phyloP scores from a whole-genome alignment of 2,329 filamentous ascomycete genomes.

The Colletotrichum filicis region DNA sequence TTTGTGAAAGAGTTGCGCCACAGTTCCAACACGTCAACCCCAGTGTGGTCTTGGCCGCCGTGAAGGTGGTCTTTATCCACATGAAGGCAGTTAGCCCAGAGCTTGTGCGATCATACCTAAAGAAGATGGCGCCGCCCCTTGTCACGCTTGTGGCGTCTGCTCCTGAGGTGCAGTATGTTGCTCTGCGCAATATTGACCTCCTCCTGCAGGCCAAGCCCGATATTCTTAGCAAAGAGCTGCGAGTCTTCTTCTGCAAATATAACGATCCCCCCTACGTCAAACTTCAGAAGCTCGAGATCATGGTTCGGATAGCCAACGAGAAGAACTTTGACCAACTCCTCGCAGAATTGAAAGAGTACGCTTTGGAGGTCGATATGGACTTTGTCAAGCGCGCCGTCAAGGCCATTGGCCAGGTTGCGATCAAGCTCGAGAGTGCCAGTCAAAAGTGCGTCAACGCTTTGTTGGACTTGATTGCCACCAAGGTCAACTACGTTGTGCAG shows the following conservation, averaged over 20 bases:
- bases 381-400: constrained; percentile 94
- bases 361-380: constrained; percentile 98
- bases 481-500: constrained; percentile 99
- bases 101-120: constrained; percentile 84
- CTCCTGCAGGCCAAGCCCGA: constrained; percentile 95
- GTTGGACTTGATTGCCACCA: constrained; percentile 93
- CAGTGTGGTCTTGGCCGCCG: constrained; percentile 94
- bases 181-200: constrained; percentile 94
- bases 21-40: constrained; percentile 99
- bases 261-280: constrained; percentile 98
- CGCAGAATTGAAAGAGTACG: constrained; percentile 96
- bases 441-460: constrained; percentile 96
- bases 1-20: constrained; percentile 94
- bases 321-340: constrained; percentile 95
- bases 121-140: constrained; percentile 97
- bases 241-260: constrained; percentile 99
- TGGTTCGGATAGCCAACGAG: constrained; percentile 99
- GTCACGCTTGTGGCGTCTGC: constrained; percentile 96
- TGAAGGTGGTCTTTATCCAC: constrained; percentile 97
- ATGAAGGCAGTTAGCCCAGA: constrained; percentile 88
- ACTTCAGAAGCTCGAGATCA: constrained; percentile 96
- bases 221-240: constrained; percentile 95
- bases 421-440: constrained; percentile 96
- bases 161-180: constrained; percentile 98
- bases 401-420: constrained; percentile 96